Evolutionary conservation across 805 yeast genomes (phyloP), one percentile per base, ranked within the genome.

Genomic region (Suhomyces canberraensis): DNA sequence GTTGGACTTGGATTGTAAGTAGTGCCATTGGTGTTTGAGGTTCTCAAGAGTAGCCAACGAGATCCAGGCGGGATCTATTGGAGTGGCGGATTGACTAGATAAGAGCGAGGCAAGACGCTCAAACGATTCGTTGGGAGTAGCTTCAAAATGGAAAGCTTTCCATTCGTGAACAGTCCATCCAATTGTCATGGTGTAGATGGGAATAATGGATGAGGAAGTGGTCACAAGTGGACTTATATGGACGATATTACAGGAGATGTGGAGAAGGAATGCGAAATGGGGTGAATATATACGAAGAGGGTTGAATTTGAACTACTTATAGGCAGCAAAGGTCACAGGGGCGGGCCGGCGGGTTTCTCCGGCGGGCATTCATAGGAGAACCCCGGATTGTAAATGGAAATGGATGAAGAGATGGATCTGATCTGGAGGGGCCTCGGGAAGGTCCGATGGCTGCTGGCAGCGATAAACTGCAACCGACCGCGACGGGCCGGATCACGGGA

Each of bases 61-160:
- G 52, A 91, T 90, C 98, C 98, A 93, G 3, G 96, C 97, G 8
- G 95, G 87, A 51, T 88, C 95, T 26, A 61, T 60, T 35, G 74
- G 72, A 1, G 72, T 65, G 7, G 52, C 40, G 25, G 61, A 42
- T 47, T 80, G 83, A 17, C 74, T 59, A n/a, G 52, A 47, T 16
- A 81, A 56, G 28, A 84, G 60, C 8, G 60, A 45, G 11, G 56
- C 45, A 29, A 89, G 66, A 16, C 70, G 52, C 8, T 65, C 61
- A 32, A 73, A 72, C 9, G 95, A 86, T 33, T 73, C 75, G 11
- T 71, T 73, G 9, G 85, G 81, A 3, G 85, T 71, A 14, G 81
- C 61, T 28, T 71, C 70, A 50, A 59, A 63, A 58, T 89, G 95
- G 70, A 76, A 84, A 16, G 72, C 60, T 25, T 71, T 63, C 96